These are phyloP conservation scores for Ceratocystis albifundus DNA, from an alignment of 2,329 filamentous ascomycete species.

Conservation along the genomic window DNA sequence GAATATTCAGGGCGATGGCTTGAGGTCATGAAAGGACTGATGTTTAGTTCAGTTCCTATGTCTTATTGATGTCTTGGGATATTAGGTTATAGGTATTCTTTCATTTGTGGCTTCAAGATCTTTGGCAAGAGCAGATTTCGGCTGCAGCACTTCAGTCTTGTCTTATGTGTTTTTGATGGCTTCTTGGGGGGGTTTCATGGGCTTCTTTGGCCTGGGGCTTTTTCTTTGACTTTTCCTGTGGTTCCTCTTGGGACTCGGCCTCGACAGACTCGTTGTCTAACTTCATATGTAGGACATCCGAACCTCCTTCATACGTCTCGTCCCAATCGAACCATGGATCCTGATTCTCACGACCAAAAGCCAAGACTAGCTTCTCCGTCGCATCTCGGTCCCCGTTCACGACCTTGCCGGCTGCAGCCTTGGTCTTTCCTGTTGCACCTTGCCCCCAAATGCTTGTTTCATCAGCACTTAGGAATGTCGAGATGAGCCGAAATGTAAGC, in stretches of 20 bases:
- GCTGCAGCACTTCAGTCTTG: neutral
- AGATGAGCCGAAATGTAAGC: conserved; percentile 81
- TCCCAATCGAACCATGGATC: conserved; percentile 62
- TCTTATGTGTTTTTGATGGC: neutral
- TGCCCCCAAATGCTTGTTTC: conserved; percentile 75
- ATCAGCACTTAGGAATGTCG: conserved; percentile 63
- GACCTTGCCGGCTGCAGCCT: conserved; percentile 48
- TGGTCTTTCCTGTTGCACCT: conserved; percentile 61
- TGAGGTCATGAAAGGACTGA: neutral
- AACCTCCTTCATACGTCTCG: conserved; percentile 62
- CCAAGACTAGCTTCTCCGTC: conserved; percentile 57
- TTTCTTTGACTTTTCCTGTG: neutral
- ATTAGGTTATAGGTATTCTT: neutral
- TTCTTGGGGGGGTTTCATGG: neutral
- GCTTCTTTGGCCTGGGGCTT: no score
- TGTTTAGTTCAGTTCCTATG: neutral
- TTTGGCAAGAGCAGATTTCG: neutral
- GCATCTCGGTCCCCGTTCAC: conserved; percentile 57
- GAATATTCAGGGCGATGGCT: neutral
- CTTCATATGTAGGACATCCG: conserved; percentile 64
- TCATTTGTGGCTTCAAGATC: neutral
- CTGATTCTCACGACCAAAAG: conserved; percentile 80
- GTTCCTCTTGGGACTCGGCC: conserved; percentile 25
- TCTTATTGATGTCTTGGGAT: neutral
- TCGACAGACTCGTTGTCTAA: neutral